phyloP scores from a whole-genome alignment of 495 filamentous ascomycete genomes.

The Neurospora hispaniola region DNA sequence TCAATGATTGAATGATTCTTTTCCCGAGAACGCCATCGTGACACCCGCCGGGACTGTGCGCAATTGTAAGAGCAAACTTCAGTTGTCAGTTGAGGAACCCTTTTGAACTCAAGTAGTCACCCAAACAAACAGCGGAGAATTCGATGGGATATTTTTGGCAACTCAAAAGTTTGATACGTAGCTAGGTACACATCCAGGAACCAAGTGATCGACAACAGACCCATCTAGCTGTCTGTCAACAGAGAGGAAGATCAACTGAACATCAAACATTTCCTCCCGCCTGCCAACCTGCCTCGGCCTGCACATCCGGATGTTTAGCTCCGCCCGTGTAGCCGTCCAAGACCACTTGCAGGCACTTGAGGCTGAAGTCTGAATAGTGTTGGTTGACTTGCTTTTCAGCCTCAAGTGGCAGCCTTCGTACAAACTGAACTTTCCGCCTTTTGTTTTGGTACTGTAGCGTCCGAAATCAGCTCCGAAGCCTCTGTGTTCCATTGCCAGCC shows the following conservation, averaged over 20 bases:
- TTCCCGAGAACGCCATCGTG: background rate
- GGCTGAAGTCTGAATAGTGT: background rate
- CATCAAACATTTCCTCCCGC: background rate
- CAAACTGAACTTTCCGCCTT: background rate
- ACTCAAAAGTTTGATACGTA: background rate
- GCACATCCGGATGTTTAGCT: background rate
- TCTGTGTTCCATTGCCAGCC: background rate
- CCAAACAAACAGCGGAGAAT: too few species aligned
- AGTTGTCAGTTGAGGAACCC: background rate
- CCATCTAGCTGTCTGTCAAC: background rate
- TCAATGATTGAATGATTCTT: background rate
- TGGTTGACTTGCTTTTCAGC: background rate
- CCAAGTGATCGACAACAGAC: background rate
- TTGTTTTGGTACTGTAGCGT: background rate
- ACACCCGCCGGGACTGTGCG: background rate
- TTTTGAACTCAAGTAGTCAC: too few species aligned
- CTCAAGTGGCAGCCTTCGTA: background rate
- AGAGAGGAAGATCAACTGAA: background rate
- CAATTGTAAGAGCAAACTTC: background rate
- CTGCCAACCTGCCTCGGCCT: background rate
- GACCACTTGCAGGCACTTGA: background rate
- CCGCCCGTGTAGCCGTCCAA: background rate
- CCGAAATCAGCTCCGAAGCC: background rate
- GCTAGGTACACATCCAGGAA: background rate
- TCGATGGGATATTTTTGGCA: too few species aligned